Conservation (phyloP, 73 alveolate genomes). For the Paramecium biaurelia region DNA sequence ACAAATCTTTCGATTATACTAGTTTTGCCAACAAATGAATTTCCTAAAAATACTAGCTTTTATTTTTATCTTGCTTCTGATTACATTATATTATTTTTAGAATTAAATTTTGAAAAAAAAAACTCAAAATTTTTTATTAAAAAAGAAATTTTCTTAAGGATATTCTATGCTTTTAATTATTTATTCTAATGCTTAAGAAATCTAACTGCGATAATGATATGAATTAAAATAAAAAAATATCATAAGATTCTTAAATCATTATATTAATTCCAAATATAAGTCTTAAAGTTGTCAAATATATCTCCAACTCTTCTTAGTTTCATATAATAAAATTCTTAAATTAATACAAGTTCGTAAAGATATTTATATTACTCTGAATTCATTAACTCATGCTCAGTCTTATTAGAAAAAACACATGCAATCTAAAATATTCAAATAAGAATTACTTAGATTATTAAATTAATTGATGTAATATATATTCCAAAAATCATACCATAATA, state of each 20-base stretch:
- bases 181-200: no score
- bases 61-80: conserved; percentile 16
- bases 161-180: no score
- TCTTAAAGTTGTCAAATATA: background rate
- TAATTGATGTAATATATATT: background rate
- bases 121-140: background rate
- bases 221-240: background rate
- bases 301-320: background rate
- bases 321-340: background rate
- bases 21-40: conserved; percentile 66
- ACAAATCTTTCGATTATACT: conserved; percentile 58
- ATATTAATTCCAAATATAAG: background rate
- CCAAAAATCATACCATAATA: background rate
- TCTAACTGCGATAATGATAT: no score
- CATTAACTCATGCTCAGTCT: background rate
- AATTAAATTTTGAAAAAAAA: background rate
- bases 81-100: background rate
- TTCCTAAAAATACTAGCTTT: conserved; percentile 66
- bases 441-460: background rate
- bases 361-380: background rate
- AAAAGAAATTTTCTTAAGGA: background rate
- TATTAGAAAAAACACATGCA: background rate
- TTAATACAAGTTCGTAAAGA: background rate
- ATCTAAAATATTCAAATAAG: background rate
- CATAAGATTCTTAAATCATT: background rate